Evolutionary conservation across 805 yeast species (phyloP).

Genomic region (Starmerella sp.): DNA sequence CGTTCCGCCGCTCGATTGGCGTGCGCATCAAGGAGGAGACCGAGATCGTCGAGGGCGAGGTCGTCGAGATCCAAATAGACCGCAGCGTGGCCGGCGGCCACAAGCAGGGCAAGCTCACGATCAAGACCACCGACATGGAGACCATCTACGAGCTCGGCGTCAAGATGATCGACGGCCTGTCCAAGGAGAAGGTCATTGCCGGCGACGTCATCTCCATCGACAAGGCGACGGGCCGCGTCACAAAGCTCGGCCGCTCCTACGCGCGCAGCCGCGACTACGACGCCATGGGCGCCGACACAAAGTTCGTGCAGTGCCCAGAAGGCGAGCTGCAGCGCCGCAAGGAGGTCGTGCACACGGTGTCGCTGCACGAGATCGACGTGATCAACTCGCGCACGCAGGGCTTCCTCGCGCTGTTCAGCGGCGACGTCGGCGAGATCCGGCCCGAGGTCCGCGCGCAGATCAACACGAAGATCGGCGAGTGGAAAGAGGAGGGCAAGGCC

Average conservation of each 20-base stretch:
- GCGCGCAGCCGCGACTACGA: conserved; percentile 95
- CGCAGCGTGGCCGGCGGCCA: conserved; percentile 94
- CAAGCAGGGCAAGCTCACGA: conserved; percentile 94
- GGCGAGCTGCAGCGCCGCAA: conserved; percentile 95
- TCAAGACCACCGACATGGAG: conserved; percentile 97
- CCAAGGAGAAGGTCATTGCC: conserved; percentile 89
- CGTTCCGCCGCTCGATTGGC: conserved; percentile 91
- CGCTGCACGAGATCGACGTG: conserved; percentile 93
- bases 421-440: conserved; percentile 96
- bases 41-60: conserved; percentile 97
- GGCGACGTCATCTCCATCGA: conserved; percentile 96
- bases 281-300: conserved; percentile 97
- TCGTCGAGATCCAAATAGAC: conserved; percentile 90
- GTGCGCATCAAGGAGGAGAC: conserved; percentile 92
- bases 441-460: conserved; percentile 93
- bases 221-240: conserved; percentile 87
- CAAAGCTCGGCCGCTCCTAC: conserved; percentile 90
- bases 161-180: conserved; percentile 87
- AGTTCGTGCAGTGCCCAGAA: conserved; percentile 95
- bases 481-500: conserved; percentile 99
- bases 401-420: conserved; percentile 85
- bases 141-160: conserved; percentile 91
- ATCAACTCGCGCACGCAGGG: conserved; percentile 97
- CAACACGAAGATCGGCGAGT: conserved; percentile 91
- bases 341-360: conserved; percentile 95